Base-by-base conservation (phyloP, 2,329 filamentous ascomycete genomes). In the Mycogone perniciosa region DNA sequence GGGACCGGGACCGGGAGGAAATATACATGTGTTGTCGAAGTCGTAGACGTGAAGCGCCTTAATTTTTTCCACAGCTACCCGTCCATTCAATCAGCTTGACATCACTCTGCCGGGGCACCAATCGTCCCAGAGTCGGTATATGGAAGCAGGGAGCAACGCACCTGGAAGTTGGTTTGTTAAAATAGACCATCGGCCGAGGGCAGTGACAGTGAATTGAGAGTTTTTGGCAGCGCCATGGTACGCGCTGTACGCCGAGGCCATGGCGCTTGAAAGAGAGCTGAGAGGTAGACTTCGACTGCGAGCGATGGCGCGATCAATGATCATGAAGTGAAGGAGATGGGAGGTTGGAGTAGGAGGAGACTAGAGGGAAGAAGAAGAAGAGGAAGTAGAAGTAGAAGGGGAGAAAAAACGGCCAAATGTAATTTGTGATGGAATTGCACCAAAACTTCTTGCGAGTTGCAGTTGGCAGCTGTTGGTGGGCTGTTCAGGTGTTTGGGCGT, bases 1-100 rank as follows among this genome's bases (percentile, higher is more conserved):
- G 8, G 30, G 20, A 30, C 48, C 56, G 20, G 26, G 40, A 4
- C 29, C 37, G 40, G 31, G 26, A 30, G 44, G 50, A 35, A 45
- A 57, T 85, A 66, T 74, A 92, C 88, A 73, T 35, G 92, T 97
- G 64, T 99, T 97, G 70, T 99, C 93, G 68, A 97, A 99, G 68
- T 99, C 93, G 72, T 97, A 97, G 59, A 99, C 80, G 65, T 97
- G 92, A 47, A 99, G 82, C 7, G 82, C 73, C 65, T 82, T 89
- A 69, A 97, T 85, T 50, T 81, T 75, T 39, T 86, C 76, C 8
- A 83, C 76, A 31, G 81, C 79, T 80, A 57, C 27, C 46, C 4
- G 6, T 34, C 29, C 34, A 31, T 39, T 53, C 50, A 53, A 42
- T 42, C 33, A 11, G 7, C 31, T 39, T 3, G 26, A 42, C 37